Base-by-base conservation (phyloP, 2,329 filamentous ascomycete species). In the Chaetothyriales sp. region DNA sequence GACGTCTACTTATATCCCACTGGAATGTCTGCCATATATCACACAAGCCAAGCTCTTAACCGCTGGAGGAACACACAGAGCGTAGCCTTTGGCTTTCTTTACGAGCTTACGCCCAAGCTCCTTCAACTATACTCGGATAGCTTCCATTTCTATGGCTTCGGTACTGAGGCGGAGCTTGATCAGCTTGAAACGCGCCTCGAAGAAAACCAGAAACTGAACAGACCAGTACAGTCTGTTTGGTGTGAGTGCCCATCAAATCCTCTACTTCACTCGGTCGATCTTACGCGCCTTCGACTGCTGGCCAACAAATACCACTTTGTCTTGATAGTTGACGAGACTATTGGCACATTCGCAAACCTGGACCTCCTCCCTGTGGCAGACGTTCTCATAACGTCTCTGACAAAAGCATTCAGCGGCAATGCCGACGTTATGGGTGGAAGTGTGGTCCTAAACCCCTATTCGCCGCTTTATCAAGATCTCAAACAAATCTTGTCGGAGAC, bases 341-440 rank as follows among this genome's bases (percentile, higher is more conserved):
- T 70, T 40, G 64, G 61, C 5, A 62, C 55, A 37, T 68, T 68
- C 48, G 61, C 54, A 47, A 70, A 69, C 51, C 60, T 69, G 18
- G 66, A 81, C 59, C 62, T 81, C 33, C 61, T 78, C 0, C 33
- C 25, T 2, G 64, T 69, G 0, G 70, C 72, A 1, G 77, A 81
- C 56, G 61, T 78, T 0, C 54, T 81, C 28, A 57, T 77, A 15
- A 73, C 73, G 0, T 75, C 71, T 20, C 66, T 80, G 15, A 80
- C 77, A n/a, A 81, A 81, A 62, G 70, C 71, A 1, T 81, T 82
- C 60, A 77, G 67, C 54, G 79, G 79, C 15, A 73, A 73, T 54
- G 70, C 76, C 19, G 71, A 82, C 60, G 73, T 76, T 47, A 73
- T 80, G 67, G 76, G 67, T 33, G 77, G 73, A n/a, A 73, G 70